Conservation (phyloP, 305 asterid species). For the Solanum hybrid region DNA sequence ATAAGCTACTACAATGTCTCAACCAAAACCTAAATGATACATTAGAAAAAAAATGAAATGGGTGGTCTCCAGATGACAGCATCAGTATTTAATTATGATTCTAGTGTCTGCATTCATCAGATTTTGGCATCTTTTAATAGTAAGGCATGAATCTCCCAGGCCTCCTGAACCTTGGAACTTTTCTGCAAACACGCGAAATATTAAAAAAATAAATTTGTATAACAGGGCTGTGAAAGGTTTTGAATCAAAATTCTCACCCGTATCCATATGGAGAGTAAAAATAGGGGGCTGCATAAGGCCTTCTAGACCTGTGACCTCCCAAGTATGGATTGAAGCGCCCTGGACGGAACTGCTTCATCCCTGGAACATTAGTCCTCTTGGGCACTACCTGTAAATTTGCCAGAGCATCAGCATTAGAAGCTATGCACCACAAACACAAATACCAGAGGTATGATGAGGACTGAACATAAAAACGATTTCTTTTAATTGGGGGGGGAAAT, state of each 20-base stretch:
- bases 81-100: neutral
- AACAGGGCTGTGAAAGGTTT: neutral
- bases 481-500: neutral
- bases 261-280: slow-evolving; percentile 7
- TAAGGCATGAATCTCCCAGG: slow-evolving; percentile 52
- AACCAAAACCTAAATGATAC: neutral
- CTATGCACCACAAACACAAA: neutral
- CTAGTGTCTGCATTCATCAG: neutral
- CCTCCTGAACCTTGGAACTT: slow-evolving; percentile 57
- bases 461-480: accelerated
- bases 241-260: slow-evolving; percentile 3
- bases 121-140: slow-evolving; percentile 15
- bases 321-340: slow-evolving; percentile 13
- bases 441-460: neutral
- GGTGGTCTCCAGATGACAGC: neutral
- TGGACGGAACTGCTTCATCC: slow-evolving; percentile 43
- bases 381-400: slow-evolving; percentile 27
- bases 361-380: slow-evolving; percentile 51
- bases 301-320: neutral
- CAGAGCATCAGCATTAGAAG: neutral
- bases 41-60: neutral
- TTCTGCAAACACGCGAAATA: slow-evolving; percentile 23
- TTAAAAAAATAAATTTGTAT: neutral
- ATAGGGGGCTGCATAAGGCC: neutral
- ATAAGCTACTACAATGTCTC: neutral